A percentile compares a stretch with the other conserved stretches of the same genome.
Conservation (phyloP, 257 asterid species). For the Capsicum rhomboideum region DNA sequence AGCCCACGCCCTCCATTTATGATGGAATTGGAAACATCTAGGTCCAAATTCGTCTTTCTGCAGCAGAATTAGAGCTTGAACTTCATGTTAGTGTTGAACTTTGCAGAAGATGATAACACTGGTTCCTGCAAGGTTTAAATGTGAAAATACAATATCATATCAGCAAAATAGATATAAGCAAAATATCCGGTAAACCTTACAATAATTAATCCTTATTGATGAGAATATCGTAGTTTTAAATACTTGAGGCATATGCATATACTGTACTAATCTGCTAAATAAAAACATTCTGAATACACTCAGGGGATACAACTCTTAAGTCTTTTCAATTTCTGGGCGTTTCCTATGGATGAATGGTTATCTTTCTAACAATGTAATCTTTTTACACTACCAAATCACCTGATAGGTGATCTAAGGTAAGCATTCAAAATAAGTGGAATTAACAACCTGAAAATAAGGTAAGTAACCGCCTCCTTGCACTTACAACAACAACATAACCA, state of each 20-base stretch:
- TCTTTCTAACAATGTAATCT: background rate
- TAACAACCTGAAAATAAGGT: background rate
- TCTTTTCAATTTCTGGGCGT: background rate
- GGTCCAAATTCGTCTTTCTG: background rate
- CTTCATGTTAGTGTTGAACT: constrained; percentile 19
- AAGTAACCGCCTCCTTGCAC: too few relatives aligned
- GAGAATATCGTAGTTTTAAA: background rate
- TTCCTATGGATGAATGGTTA: background rate
- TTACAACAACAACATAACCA: too few relatives aligned
- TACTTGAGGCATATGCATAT: background rate
- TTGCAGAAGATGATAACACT: constrained; percentile 36
- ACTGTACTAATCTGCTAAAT: background rate
- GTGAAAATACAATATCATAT: background rate
- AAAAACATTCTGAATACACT: background rate
- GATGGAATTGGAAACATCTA: background rate
- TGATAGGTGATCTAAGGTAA: background rate
- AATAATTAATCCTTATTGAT: background rate
- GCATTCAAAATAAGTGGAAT: background rate
- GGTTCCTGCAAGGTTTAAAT: constrained; percentile 39
- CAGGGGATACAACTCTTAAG: background rate
- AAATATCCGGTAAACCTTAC: background rate
- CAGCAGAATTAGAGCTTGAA: constrained; percentile 31
- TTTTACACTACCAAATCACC: background rate
- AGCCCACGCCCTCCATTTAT: background rate
- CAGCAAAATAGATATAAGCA: background rate